Percentiles rank a stretch among this genome's conserved stretches.
These are phyloP conservation scores for Lizanozyma gosingica DNA, from an alignment of 1,139 yeast species.

Conservation along the genomic window DNA sequence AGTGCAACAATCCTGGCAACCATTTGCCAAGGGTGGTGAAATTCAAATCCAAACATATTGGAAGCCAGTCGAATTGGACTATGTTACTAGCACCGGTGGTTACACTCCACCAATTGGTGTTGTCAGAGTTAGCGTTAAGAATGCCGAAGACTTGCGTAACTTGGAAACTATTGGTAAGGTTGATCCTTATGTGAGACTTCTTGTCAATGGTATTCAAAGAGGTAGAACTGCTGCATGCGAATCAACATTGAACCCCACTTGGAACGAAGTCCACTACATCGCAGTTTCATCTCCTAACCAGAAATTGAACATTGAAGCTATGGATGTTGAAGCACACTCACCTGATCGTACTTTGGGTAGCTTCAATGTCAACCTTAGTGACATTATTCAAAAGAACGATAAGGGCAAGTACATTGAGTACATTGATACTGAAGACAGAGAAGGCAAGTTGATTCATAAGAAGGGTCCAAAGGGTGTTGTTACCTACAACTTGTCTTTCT, in stretches of 20 bases:
- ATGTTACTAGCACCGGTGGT: conserved; percentile 58
- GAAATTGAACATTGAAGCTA: conserved; percentile 72
- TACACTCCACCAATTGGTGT: conserved; percentile 93
- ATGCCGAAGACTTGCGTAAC: conserved; percentile 69
- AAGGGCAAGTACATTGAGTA: conserved; percentile 57
- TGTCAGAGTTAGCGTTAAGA: conserved; percentile 61
- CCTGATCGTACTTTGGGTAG: conserved; percentile 84
- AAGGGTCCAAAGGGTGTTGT: conserved; percentile 79
- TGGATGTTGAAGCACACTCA: conserved; percentile 76
- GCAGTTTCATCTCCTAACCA: conserved; percentile 79
- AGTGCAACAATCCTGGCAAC: conserved; percentile 72
- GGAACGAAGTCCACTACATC: conserved; percentile 77
- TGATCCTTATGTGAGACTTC: conserved; percentile 82
- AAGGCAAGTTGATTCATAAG: conserved; percentile 54
- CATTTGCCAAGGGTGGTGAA: conserved; percentile 63
- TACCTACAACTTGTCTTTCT: conserved; percentile 67
- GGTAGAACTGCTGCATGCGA: conserved; percentile 70
- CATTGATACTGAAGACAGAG: conserved; percentile 47
- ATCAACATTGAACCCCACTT: conserved; percentile 68
- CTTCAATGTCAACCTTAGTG: conserved; percentile 58
- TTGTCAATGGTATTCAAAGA: conserved; percentile 68
- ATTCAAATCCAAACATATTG: conserved; percentile 61
- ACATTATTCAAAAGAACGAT: conserved; percentile 60
- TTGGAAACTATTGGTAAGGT: conserved; percentile 83
- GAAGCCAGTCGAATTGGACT: conserved; percentile 76